Evolutionary conservation across 345 rosid species (phyloP), one percentile per base, ranked within the genome.

Genomic region (Jatropha curcas): DNA sequence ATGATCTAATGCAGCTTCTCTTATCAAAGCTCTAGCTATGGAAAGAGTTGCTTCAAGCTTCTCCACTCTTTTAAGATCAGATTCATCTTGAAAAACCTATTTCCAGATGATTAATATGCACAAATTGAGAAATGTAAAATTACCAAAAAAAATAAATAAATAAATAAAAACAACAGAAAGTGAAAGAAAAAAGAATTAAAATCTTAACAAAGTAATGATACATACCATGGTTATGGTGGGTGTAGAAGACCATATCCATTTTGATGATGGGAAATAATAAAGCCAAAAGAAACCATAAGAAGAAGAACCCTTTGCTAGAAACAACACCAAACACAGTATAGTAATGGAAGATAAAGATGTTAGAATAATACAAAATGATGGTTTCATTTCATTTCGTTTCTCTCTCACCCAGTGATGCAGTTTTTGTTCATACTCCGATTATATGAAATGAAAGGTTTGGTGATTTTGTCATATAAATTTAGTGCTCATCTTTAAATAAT

Each of bases 11-110:
- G 71, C 53, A 37, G 88, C 86, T 78, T 83, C 87, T 73, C 55
- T 81, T 50, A 89, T 86, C 67, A 74, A 82, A 16, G 87, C 78
- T 67, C 94, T 86, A 5, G 85, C 90, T 30, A 71, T 81, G 65
- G 83, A 82, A 45, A 88, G 75, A 57, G 70, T 68, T 31, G 71
- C 74, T 85, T 89, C 94, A 22, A 79, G 41, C 73, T 43, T 82
- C 56, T 28, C 63, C n/a, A 84, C 39, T 67, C 80, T 82, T 82
- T 46, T 58, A 48, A 16, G 22, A 65, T 28, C 7, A 43, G 5
- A 20, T 28, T 53, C 33, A 2, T 64, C 67, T 28, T 71, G 60
- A 13, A 51, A 33, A 35, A 12, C 48, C 48, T 31, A 9, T 28
- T 62, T 27, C 30, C 4, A 43, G 28, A 17, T 56, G 22, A 28